A percentile compares a stretch with the other conserved stretches of the same genome.
These are phyloP conservation scores for Rasamsonia emersonii DNA, from an alignment of 2,329 filamentous ascomycete genomes.

Conservation along the genomic window DNA sequence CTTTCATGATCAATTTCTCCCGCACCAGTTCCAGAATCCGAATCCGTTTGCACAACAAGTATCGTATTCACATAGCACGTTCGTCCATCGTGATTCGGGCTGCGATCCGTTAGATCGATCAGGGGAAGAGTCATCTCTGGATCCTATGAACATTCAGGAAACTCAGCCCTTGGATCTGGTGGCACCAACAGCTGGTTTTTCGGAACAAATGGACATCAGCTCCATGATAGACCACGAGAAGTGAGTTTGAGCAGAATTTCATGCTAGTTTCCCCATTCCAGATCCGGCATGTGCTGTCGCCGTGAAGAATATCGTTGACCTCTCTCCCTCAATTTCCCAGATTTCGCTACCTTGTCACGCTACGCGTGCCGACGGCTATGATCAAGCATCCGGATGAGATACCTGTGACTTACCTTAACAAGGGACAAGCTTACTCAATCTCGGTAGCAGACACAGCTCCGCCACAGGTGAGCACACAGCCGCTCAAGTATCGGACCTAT, in stretches of 20 bases:
- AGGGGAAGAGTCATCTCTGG: constrained; percentile 58
- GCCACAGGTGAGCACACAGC: constrained; percentile 48
- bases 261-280: too few species aligned
- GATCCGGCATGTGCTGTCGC: too few species aligned
- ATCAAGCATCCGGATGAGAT: constrained; percentile 78
- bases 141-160: constrained; percentile 43
- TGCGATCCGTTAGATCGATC: constrained; percentile 70
- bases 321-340: too few species aligned
- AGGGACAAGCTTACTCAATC: constrained; percentile 87
- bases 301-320: too few species aligned
- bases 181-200: constrained; percentile 20
- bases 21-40: constrained; percentile 57
- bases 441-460: constrained; percentile 71
- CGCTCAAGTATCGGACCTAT: constrained; percentile 74
- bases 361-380: constrained; percentile 96
- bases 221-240: constrained; percentile 44
- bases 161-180: constrained; percentile 43
- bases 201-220: constrained; percentile 18
- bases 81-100: constrained; percentile 69
- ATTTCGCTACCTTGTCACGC: constrained; percentile 80
- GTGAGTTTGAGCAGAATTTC: constrained; percentile 25
- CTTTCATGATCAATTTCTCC: constrained; percentile 45
- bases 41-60: constrained; percentile 59
- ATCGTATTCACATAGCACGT: constrained; percentile 67
- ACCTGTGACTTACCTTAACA: constrained; percentile 96